A percentile compares a stretch with the other conserved stretches of the same genome.
These are phyloP conservation scores for Thelonectria olida DNA, from an alignment of 2,329 filamentous ascomycete species.

Conservation along the genomic window DNA sequence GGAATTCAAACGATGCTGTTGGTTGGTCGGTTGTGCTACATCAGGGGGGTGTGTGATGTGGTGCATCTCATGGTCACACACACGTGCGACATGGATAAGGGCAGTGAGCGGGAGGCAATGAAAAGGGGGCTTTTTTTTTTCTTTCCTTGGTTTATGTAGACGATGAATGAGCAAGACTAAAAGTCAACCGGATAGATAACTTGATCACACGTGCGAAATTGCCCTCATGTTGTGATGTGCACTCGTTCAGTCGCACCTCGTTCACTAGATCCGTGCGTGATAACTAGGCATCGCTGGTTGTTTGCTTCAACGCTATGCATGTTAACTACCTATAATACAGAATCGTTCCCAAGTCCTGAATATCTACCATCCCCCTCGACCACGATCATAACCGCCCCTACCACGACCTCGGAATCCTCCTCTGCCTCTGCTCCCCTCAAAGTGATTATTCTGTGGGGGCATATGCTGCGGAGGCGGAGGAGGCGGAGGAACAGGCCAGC, in stretches of 20 bases:
- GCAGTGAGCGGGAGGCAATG: background rate
- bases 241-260: background rate
- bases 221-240: background rate
- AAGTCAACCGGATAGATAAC: slow-evolving; percentile 41
- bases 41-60: background rate
- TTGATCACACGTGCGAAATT: slow-evolving; percentile 15
- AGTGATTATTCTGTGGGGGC: slow-evolving; percentile 34
- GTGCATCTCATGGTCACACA: background rate
- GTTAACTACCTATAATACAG: slow-evolving; percentile 6
- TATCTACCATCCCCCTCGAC: slow-evolving; percentile 37
- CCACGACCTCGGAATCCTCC: slow-evolving; percentile 42
- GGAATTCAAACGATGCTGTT: slow-evolving; percentile 21
- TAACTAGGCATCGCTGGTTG: background rate
- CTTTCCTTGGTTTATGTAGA: slow-evolving; percentile 41
- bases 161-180: slow-evolving; percentile 43
- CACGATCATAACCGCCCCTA: slow-evolving; percentile 45
- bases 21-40: background rate
- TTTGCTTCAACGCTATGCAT: background rate
- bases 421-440: slow-evolving; percentile 33
- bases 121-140: slow-evolving; percentile 6
- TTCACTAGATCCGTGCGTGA: background rate
- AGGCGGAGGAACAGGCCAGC: slow-evolving; percentile 34
- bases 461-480: slow-evolving; percentile 33
- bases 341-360: background rate
- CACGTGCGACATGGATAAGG: slow-evolving; percentile 11